Conservation (phyloP, 2,329 filamentous ascomycete genomes). For the Ascochyta koolunga region DNA sequence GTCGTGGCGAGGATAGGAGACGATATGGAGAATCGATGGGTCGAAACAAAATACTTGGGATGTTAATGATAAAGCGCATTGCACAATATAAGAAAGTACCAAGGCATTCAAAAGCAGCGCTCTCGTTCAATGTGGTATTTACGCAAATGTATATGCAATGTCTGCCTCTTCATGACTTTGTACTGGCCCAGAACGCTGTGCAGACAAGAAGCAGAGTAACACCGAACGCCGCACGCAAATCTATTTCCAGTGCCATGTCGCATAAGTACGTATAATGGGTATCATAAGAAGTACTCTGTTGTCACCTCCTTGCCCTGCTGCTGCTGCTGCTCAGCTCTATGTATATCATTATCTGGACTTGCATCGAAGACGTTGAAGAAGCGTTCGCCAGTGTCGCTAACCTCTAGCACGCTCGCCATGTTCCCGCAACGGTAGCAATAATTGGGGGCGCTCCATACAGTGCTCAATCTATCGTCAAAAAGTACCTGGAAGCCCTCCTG, state of each 20-base stretch:
- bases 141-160: background rate
- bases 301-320: constrained; percentile 74
- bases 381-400: constrained; percentile 88
- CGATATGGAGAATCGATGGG: constrained; percentile 85
- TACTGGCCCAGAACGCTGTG: background rate
- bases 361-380: constrained; percentile 99
- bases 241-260: constrained; percentile 11
- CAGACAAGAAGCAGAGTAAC: background rate
- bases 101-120: background rate
- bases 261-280: constrained; percentile 28
- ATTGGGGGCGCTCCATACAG: constrained; percentile 82
- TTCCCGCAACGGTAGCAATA: constrained; percentile 97
- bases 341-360: constrained; percentile 90
- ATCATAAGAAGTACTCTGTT: constrained; percentile 72
- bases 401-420: constrained; percentile 94
- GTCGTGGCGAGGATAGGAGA: constrained; percentile 83
- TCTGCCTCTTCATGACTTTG: background rate
- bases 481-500: constrained; percentile 98
- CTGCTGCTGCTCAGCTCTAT: constrained; percentile 79
- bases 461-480: constrained; percentile 92
- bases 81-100: background rate
- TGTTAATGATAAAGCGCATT: constrained; percentile 59
- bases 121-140: constrained; percentile 3
- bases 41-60: constrained; percentile 89
- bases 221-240: constrained; percentile 26